A percentile compares a stretch with the other conserved stretches of the same genome.
These are phyloP conservation scores for Petrea volubilis DNA, from an alignment of 257 asterid species.

Conservation along the genomic window DNA sequence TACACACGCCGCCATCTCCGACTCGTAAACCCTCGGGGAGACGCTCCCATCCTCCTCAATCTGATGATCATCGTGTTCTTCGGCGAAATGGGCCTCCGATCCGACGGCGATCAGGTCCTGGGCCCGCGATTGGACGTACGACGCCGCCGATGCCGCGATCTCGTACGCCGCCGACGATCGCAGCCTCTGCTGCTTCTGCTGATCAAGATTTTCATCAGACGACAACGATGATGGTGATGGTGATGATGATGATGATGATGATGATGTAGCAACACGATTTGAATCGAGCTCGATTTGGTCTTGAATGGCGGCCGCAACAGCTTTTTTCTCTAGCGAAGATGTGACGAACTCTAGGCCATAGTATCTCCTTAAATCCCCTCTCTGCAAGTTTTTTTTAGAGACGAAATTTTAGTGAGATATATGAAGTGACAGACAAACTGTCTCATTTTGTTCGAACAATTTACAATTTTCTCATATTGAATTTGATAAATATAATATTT, in stretches of 20 bases:
- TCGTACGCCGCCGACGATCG: slow-evolving; percentile 62
- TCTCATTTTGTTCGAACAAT: no score
- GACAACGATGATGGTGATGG: neutral
- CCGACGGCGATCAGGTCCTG: slow-evolving; percentile 36
- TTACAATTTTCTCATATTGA: no score
- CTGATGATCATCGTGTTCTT: slow-evolving; percentile 2
- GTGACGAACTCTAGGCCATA: slow-evolving; percentile 74
- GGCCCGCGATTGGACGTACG: slow-evolving; percentile 61
- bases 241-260: neutral
- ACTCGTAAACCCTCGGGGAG: slow-evolving; percentile 28
- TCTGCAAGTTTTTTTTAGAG: slow-evolving; percentile 43
- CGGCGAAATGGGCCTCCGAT: slow-evolving; percentile 24
- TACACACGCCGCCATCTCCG: slow-evolving; percentile 74
- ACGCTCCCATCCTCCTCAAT: slow-evolving; percentile 23
- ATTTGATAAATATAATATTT: no score
- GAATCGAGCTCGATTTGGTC: slow-evolving; percentile 48
- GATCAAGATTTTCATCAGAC: no score
- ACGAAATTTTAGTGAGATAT: neutral
- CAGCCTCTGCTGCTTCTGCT: slow-evolving; percentile 18
- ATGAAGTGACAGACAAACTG: no score
- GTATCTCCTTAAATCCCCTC: slow-evolving; percentile 59
- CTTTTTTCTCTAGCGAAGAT: slow-evolving; percentile 76
- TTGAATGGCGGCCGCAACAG: slow-evolving; percentile 54
- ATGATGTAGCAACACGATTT: neutral
- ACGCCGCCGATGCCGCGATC: slow-evolving; percentile 85